phyloP scores from a whole-genome alignment of 768 basidiomycete genomes.

The Psilocybe tampanensis region DNA sequence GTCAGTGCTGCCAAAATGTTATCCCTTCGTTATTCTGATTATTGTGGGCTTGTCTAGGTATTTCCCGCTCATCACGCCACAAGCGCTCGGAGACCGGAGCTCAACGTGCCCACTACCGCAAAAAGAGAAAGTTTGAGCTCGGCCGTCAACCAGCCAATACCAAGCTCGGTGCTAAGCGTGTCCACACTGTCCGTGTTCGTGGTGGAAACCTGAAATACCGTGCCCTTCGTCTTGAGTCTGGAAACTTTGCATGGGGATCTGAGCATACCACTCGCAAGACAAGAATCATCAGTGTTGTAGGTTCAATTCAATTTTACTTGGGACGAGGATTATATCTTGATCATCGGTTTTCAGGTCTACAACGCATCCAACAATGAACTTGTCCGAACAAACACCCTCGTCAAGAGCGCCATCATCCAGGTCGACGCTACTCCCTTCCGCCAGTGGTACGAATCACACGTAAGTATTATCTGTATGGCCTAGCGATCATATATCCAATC shows the following conservation, averaged over 20 bases:
- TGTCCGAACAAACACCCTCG: slow-evolving; percentile 98
- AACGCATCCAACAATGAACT: slow-evolving; percentile 99
- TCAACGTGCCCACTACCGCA: slow-evolving; percentile 94
- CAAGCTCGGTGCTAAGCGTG: slow-evolving; percentile 93
- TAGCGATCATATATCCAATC: slow-evolving; percentile 1
- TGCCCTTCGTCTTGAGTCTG: slow-evolving; percentile 93
- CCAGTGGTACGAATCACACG: slow-evolving; percentile 99
- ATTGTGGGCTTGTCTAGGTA: slow-evolving; percentile 58
- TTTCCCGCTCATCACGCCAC: slow-evolving; percentile 95
- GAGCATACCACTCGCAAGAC: slow-evolving; percentile 96
- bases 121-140: slow-evolving; percentile 99
- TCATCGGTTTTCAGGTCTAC: slow-evolving; percentile 67
- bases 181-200: slow-evolving; percentile 93
- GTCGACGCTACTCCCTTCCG: slow-evolving; percentile 98
- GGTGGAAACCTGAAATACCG: slow-evolving; percentile 96
- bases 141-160: slow-evolving; percentile 98
- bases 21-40: slow-evolving; percentile 18
- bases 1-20: slow-evolving; percentile 49
- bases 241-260: slow-evolving; percentile 99
- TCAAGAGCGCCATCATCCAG: slow-evolving; percentile 96
- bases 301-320: slow-evolving; percentile 33
- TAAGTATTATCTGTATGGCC: slow-evolving; percentile 68
- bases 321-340: neutral
- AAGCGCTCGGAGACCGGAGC: slow-evolving; percentile 95
- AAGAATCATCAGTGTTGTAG: slow-evolving; percentile 91